Percentiles rank a stretch among this genome's conserved stretches.
Conservation (phyloP, 1,284 basidiomycete genomes). For the Cryptococcus jaspeensis region DNA sequence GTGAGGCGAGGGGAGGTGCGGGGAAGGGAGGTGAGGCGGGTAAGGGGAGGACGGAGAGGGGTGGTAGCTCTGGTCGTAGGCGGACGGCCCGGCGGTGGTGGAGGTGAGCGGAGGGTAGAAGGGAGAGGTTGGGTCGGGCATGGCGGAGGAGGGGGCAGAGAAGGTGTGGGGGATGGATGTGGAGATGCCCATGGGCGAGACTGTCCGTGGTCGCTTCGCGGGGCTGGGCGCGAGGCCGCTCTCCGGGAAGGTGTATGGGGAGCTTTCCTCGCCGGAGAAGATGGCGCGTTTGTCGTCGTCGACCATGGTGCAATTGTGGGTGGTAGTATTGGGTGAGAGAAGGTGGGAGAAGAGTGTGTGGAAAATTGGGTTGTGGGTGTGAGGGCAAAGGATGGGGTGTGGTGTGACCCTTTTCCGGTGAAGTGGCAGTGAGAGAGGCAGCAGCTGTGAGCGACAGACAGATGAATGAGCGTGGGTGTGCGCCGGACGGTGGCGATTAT, state of each 20-base stretch:
- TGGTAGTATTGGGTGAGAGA: too few relatives aligned
- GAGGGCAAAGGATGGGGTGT: too few relatives aligned
- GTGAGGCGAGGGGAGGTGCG: background rate
- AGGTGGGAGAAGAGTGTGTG: too few relatives aligned
- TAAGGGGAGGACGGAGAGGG: background rate
- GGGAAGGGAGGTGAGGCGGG: background rate
- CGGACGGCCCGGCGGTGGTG: background rate
- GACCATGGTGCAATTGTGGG: background rate
- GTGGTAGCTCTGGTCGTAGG: background rate
- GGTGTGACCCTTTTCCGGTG: too few relatives aligned
- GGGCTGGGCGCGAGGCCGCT: background rate
- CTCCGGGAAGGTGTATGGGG: background rate
- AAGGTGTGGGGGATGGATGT: background rate
- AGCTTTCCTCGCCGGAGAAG: background rate
- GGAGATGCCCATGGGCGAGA: background rate
- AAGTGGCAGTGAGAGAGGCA: too few relatives aligned
- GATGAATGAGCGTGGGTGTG: background rate
- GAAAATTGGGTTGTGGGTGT: too few relatives aligned
- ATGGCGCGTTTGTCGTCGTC: background rate
- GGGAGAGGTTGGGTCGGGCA: background rate
- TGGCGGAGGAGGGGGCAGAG: background rate
- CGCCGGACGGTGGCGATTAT: background rate
- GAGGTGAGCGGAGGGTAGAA: background rate
- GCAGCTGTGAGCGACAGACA: background rate
- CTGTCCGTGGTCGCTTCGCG: background rate